These are phyloP conservation scores for Aureobasidium leucospermi DNA, from an alignment of 2,329 filamentous ascomycete genomes.

Conservation along the genomic window DNA sequence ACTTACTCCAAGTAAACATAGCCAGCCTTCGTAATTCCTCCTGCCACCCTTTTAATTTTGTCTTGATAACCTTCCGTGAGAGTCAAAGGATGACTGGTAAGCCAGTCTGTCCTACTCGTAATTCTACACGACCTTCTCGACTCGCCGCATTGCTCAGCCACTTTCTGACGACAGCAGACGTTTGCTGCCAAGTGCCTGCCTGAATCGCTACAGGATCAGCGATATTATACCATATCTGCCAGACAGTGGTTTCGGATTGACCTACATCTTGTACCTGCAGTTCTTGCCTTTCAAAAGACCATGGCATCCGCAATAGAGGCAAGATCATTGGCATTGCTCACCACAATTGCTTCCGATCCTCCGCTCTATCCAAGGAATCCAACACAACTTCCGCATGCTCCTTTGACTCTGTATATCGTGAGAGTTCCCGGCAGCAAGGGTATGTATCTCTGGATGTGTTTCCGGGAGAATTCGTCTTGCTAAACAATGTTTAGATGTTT, in stretches of 20 bases:
- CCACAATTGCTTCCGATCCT: conserved; percentile 74
- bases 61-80: neutral
- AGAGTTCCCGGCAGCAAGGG: conserved; percentile 86
- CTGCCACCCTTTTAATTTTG: conserved; percentile 1
- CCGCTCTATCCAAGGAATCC: conserved; percentile 78
- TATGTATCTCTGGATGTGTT: conserved; percentile 29
- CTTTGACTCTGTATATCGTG: conserved; percentile 82
- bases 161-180: conserved; percentile 15
- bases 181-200: conserved; percentile 5
- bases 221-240: neutral
- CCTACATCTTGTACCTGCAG: neutral
- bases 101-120: neutral
- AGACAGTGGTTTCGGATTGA: neutral
- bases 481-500: conserved; percentile 58
- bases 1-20: conserved; percentile 1
- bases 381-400: conserved; percentile 58
- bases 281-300: neutral
- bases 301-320: conserved; percentile 56
- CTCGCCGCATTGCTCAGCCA: conserved; percentile 14
- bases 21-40: neutral
- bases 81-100: neutral
- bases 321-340: conserved; percentile 72
- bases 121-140: neutral
- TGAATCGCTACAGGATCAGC: neutral
- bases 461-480: conserved; percentile 1